phyloP scores from a whole-genome alignment of 163 green algal species.

The Coccomyxa subellipsoidea region DNA sequence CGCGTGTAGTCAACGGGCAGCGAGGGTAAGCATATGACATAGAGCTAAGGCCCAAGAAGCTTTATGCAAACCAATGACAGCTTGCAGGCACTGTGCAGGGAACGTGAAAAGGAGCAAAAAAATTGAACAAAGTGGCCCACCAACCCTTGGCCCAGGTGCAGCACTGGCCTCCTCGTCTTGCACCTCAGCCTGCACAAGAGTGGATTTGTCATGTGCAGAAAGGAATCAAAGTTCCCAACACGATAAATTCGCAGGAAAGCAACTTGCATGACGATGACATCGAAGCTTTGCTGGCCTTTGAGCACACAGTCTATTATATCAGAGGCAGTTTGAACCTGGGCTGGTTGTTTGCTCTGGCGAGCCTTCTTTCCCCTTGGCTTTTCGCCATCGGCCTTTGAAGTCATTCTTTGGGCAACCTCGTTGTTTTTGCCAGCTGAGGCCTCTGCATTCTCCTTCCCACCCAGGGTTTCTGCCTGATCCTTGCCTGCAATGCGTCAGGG shows the following conservation, averaged over 20 bases:
- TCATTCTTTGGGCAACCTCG: background rate
- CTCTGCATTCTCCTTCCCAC: constrained; percentile 6
- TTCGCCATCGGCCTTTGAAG: background rate
- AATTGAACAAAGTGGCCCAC: background rate
- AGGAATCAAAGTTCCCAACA: too few species aligned
- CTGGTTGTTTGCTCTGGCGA: background rate
- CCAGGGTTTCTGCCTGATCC: background rate
- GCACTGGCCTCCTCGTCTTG: background rate
- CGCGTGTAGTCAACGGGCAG: background rate
- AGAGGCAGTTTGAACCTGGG: background rate
- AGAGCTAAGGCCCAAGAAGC: background rate
- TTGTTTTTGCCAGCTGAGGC: background rate
- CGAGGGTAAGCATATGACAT: background rate
- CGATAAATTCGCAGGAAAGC: too few species aligned
- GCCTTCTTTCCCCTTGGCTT: background rate
- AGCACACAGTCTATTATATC: background rate
- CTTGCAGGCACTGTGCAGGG: too few species aligned
- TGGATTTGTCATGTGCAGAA: too few species aligned
- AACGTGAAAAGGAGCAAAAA: too few species aligned
- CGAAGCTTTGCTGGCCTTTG: background rate
- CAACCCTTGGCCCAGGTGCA: background rate
- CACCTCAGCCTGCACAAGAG: background rate
- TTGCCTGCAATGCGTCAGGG: background rate
- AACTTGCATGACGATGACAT: background rate
- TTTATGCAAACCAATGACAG: background rate